Conservation (phyloP, 179 eudicot genomes). For the Actinidia arguta region DNA sequence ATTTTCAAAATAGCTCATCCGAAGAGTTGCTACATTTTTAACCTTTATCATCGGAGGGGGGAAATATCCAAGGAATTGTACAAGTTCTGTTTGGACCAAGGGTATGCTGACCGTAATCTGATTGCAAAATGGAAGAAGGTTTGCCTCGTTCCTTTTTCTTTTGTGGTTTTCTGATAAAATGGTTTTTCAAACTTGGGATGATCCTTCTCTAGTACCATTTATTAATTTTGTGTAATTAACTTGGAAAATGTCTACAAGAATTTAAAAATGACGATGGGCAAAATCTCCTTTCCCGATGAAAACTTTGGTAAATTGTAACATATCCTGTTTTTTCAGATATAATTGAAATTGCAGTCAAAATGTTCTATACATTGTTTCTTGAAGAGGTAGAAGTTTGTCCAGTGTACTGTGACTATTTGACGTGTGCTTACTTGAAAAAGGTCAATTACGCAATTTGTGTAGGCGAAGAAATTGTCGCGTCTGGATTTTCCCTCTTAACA, state of each 20-base stretch:
- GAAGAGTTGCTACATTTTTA: slow-evolving; percentile 62
- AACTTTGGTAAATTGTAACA: not conserved
- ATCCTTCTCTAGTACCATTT: not conserved
- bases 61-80: slow-evolving; percentile 68
- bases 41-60: slow-evolving; percentile 60
- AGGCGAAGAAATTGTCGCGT: not conserved
- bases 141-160: not conserved
- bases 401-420: not conserved
- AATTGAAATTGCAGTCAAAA: not conserved
- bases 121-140: slow-evolving; percentile 86
- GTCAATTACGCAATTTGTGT: not conserved
- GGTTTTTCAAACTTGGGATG: not conserved
- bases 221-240: not conserved
- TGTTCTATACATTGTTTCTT: not conserved
- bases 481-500: too few species aligned
- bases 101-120: slow-evolving; percentile 67
- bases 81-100: slow-evolving; percentile 70
- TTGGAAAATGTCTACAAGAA: not conserved
- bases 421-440: not conserved
- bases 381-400: not conserved
- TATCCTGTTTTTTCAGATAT: not conserved
- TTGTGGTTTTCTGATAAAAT: not conserved
- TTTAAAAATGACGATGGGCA: too few species aligned
- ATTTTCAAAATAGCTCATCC: slow-evolving; percentile 70
- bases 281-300: too few species aligned